A percentile compares a stretch with the other conserved stretches of the same genome.
Conservation (phyloP, 2,329 filamentous ascomycete genomes). For the Alternaria sp. region DNA sequence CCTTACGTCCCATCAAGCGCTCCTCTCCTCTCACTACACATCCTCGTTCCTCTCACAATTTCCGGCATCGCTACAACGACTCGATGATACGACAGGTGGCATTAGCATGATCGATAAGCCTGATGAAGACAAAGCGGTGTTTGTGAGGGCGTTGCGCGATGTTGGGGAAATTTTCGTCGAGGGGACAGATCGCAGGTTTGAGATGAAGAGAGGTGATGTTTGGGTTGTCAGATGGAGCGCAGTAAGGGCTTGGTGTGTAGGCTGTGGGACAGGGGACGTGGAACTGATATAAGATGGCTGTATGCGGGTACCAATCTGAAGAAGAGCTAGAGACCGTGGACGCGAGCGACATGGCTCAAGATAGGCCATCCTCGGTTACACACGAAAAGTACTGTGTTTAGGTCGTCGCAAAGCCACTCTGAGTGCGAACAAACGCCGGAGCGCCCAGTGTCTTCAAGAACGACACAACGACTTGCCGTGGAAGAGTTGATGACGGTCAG, state of each 20-base stretch:
- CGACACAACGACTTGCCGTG: neutral
- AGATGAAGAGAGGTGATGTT: slow-evolving; percentile 61
- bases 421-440: neutral
- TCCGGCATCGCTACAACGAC: slow-evolving; percentile 77
- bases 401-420: neutral
- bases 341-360: too few relatives aligned
- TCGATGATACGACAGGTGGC: slow-evolving; percentile 91
- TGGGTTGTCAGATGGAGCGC: slow-evolving; percentile 68
- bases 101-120: slow-evolving; percentile 92
- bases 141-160: slow-evolving; percentile 76
- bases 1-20: slow-evolving; percentile 81
- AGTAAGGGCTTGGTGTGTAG: slow-evolving; percentile 69
- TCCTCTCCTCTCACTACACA: slow-evolving; percentile 85
- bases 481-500: neutral
- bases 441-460: neutral
- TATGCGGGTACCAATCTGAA: neutral
- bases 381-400: neutral
- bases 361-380: neutral
- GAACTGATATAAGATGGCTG: slow-evolving; percentile 60
- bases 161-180: slow-evolving; percentile 64
- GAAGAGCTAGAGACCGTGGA: neutral
- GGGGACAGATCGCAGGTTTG: slow-evolving; percentile 66
- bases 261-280: slow-evolving; percentile 71
- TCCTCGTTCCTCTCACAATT: slow-evolving; percentile 86
- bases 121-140: slow-evolving; percentile 84